Conservation (phyloP, 768 basidiomycete species). For the Boletus coccyginus region DNA sequence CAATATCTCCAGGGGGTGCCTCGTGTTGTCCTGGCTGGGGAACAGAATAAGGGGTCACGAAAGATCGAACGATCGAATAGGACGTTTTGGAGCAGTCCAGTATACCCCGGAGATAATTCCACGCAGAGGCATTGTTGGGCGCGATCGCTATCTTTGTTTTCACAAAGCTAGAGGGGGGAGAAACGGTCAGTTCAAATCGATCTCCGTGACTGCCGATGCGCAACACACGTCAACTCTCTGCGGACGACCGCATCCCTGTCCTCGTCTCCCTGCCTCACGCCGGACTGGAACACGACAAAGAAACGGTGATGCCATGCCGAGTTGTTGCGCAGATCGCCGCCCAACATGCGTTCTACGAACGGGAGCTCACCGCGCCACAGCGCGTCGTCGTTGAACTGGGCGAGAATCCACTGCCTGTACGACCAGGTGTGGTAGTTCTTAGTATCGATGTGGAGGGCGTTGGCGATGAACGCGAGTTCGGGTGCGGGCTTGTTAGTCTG, state of each 20-base stretch:
- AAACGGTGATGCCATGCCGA: conserved; percentile 97
- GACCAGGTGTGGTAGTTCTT: conserved; percentile 99
- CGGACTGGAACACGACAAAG: conserved; percentile 77
- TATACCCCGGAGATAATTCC: conserved; percentile 95
- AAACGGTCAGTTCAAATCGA: not conserved
- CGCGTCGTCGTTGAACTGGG: conserved; percentile 72
- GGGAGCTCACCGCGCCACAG: conserved; percentile 76
- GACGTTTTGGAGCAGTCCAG: conserved; percentile 61
- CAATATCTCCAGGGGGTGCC: conserved; percentile 41
- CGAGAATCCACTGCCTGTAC: conserved; percentile 92
- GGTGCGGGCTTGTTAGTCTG: conserved; percentile 48
- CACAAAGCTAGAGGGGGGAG: conserved; percentile 53
- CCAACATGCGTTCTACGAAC: conserved; percentile 68
- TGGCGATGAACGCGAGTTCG: conserved; percentile 81
- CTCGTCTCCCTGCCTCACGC: conserved; percentile 58
- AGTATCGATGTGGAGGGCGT: conserved; percentile 67
- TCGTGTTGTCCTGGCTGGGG: conserved; percentile 29
- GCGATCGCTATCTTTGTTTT: conserved; percentile 81
- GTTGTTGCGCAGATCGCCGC: conserved; percentile 86
- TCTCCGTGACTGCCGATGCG: not conserved
- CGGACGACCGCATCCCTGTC: conserved; percentile 57
- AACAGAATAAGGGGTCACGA: conserved; percentile 63
- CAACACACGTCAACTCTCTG: conserved; percentile 75
- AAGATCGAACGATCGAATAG: conserved; percentile 51
- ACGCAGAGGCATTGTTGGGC: conserved; percentile 92